Evolutionary conservation across 2,329 filamentous ascomycete genomes (phyloP).

Genomic region (Botrytis porri): DNA sequence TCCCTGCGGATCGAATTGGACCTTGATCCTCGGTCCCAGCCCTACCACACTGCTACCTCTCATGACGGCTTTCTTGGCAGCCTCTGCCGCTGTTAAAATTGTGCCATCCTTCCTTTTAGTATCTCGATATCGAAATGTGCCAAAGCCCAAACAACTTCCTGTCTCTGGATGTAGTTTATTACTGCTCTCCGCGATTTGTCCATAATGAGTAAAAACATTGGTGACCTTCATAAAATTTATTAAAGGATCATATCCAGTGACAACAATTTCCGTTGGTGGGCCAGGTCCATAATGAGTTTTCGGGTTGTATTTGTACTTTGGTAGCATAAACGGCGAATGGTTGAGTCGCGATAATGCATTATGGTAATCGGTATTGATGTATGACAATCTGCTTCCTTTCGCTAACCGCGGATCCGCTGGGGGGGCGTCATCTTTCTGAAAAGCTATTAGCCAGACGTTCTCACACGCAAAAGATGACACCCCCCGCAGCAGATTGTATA

Average conservation of each 20-base stretch:
- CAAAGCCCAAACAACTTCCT: slow-evolving; percentile 90
- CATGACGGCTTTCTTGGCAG: slow-evolving; percentile 76
- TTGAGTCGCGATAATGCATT: slow-evolving; percentile 68
- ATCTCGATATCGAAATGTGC: slow-evolving; percentile 86
- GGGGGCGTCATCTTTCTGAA: slow-evolving; percentile 75
- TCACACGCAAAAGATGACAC: slow-evolving; percentile 56
- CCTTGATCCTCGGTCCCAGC: slow-evolving; percentile 71
- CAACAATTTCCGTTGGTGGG: slow-evolving; percentile 85
- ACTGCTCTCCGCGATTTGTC: slow-evolving; percentile 84
- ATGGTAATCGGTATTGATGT: slow-evolving; percentile 67
- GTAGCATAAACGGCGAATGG: slow-evolving; percentile 73
- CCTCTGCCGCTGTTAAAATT: slow-evolving; percentile 67
- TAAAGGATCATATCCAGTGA: slow-evolving; percentile 94
- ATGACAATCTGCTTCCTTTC: slow-evolving; percentile 61
- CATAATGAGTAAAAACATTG: slow-evolving; percentile 74
- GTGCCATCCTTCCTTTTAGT: slow-evolving; percentile 45
- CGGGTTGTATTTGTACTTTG: slow-evolving; percentile 76
- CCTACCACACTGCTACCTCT: slow-evolving; percentile 69
- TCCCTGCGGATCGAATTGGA: slow-evolving; percentile 88
- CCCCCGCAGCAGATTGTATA: slow-evolving; percentile 49
- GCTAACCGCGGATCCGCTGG: slow-evolving; percentile 79
- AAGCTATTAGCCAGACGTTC: slow-evolving; percentile 57
- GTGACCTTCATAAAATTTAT: slow-evolving; percentile 75
- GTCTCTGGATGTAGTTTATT: slow-evolving; percentile 95
- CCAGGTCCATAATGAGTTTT: slow-evolving; percentile 83